These are phyloP conservation scores for Pestalotiopsis sp. DNA, from an alignment of 2,329 filamentous ascomycete species.

Conservation along the genomic window DNA sequence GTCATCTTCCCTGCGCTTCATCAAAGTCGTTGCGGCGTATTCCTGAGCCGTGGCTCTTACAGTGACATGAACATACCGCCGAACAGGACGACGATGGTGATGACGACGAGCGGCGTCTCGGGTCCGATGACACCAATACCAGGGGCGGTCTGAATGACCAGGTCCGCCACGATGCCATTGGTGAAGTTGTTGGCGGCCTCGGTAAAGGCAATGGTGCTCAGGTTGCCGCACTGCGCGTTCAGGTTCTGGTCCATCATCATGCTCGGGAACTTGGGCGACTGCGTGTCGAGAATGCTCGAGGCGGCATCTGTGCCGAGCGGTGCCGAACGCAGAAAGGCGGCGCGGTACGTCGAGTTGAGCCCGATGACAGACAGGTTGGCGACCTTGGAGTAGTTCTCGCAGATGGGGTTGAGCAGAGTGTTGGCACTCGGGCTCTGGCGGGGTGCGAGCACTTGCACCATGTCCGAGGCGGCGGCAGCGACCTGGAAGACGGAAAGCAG, in stretches of 20 bases:
- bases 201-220: constrained; percentile 44
- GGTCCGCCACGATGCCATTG: constrained; percentile 39
- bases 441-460: background rate
- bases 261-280: constrained; percentile 37
- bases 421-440: constrained; percentile 12
- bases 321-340: constrained; percentile 46
- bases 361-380: constrained; percentile 51
- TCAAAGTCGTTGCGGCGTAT: background rate
- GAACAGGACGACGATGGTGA: constrained; percentile 27
- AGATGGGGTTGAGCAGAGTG: constrained; percentile 22
- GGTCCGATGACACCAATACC: constrained; percentile 18
- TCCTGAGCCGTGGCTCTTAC: constrained; percentile 15
- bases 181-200: constrained; percentile 49
- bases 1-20: background rate
- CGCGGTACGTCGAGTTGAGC: constrained; percentile 47
- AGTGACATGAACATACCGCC: constrained; percentile 26
- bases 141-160: constrained; percentile 34
- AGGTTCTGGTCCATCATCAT: constrained; percentile 42
- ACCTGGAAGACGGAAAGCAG: background rate
- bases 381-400: constrained; percentile 45
- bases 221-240: constrained; percentile 48
- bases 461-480: background rate
- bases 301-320: constrained; percentile 42
- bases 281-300: constrained; percentile 43
- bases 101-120: constrained; percentile 22